Evolutionary conservation across 73 alveolate genomes (phyloP).

Genomic region (Tetrahymena elliotti): DNA sequence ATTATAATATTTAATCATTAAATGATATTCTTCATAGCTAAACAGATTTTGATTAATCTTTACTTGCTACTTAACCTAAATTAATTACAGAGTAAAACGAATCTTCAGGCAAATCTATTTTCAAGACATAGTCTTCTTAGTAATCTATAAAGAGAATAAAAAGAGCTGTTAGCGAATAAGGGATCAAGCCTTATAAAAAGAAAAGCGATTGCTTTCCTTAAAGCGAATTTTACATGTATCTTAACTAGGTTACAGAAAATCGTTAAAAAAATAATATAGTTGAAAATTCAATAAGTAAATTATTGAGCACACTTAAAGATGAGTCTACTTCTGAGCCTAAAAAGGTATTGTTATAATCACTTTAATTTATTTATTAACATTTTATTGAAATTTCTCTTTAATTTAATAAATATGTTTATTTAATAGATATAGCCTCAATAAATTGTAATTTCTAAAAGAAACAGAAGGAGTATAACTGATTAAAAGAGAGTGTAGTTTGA

Average conservation of each 20-base stretch:
- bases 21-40: neutral
- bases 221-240: neutral
- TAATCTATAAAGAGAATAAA: neutral
- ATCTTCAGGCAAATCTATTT: neutral
- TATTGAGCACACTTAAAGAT: neutral
- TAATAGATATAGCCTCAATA: neutral
- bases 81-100: neutral
- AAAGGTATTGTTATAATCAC: neutral
- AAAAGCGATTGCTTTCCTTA: neutral
- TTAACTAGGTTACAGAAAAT: neutral
- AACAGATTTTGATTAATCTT: neutral
- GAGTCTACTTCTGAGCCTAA: neutral
- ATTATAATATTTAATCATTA: neutral
- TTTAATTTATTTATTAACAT: neutral
- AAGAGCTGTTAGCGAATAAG: neutral
- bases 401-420: neutral
- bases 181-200: neutral
- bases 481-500: neutral
- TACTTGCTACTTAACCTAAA: neutral
- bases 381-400: neutral
- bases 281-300: neutral
- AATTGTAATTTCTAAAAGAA: neutral
- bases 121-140: neutral
- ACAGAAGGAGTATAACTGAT: neutral
- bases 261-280: neutral